These are phyloP conservation scores for Thyridium curvatum DNA, from an alignment of 2,329 filamentous ascomycete species.

Conservation along the genomic window DNA sequence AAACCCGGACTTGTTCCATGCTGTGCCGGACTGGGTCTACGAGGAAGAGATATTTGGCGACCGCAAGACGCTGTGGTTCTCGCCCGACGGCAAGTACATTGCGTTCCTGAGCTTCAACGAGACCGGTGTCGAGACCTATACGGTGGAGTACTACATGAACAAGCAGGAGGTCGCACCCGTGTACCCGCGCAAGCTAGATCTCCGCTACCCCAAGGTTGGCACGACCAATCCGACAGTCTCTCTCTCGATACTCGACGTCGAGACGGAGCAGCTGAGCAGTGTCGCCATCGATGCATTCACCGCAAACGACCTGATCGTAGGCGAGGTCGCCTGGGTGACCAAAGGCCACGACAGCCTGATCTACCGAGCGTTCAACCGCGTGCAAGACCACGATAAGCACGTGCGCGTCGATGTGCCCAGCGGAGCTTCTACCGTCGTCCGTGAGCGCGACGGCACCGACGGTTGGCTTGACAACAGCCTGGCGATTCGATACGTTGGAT, in stretches of 20 bases:
- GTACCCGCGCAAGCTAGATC: conserved; percentile 56
- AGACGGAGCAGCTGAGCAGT: conserved; percentile 32
- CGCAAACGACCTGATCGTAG: conserved; percentile 56
- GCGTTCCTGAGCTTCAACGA: conserved; percentile 55
- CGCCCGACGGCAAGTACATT: conserved; percentile 46
- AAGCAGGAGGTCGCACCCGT: conserved; percentile 47
- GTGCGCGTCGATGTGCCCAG: conserved; percentile 50
- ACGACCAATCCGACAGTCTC: conserved; percentile 59
- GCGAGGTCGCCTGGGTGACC: conserved; percentile 63
- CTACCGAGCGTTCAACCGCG: conserved; percentile 62
- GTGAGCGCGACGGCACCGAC: conserved; percentile 50
- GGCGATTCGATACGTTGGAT: conserved; percentile 49
- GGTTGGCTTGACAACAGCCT: conserved; percentile 58
- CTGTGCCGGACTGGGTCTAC: conserved; percentile 59
- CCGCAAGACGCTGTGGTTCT: conserved; percentile 48
- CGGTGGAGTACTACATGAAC: conserved; percentile 61
- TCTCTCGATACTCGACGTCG: conserved; percentile 51
- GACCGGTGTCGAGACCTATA: conserved; percentile 61
- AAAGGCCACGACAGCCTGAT: conserved; percentile 53
- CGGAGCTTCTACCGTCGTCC: conserved; percentile 37
- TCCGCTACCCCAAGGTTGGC: conserved; percentile 65
- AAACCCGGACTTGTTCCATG: conserved; percentile 56
- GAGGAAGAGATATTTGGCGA: conserved; percentile 51
- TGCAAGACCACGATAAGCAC: conserved; percentile 59
- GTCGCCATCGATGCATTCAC: conserved; percentile 52